Base-by-base conservation (phyloP, 495 filamentous ascomycete genomes). In the Evansstolkia leycettana region DNA sequence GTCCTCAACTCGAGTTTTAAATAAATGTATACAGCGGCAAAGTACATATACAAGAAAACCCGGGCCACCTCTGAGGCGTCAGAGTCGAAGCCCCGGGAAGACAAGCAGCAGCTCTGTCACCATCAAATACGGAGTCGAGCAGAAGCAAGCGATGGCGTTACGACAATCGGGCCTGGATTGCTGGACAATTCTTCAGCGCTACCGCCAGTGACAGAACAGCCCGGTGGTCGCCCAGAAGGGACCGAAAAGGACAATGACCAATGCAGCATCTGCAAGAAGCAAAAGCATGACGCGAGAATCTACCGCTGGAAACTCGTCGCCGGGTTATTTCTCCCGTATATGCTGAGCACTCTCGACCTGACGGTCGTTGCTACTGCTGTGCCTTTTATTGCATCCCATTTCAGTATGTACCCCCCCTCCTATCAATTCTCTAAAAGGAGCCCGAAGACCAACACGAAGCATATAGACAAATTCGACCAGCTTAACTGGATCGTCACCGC, bases 401-500 rank as follows among this genome's bases (percentile, higher is more conserved):
- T 78, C 47, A 47, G 72, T 75, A 48, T 25, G 64, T 42, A 11
- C 8, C 12, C 15, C 28, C 17, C 32, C 31, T 19, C 20, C 14
- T 30, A 4, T 10, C 19, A 28, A 31, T 47, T 23, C 20, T n/a
- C n/a, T n/a, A 23, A 23, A 5, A 9, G 20, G 14, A 30, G 32
- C 10, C 17, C 11, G 17, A 34, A 19, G 5, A 20, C 23, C 38
- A 24, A 48, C 27, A 31, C 34, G 9, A 10, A 26, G 12, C 15
- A 11, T 42, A 15, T 31, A 74, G 72, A 65, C 38, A 48, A 72
- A 42, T 52, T 76, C 19, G 51, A 57, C 12, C 67, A 76, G 40
- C 55, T 76, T 6, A 78, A 75, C 45, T 78, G 74, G 73, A 76
- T 79, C 45, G 64, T 78, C 32, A 70, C 74, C 0, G 57, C 72